Evolutionary conservation across 148 eudicot genomes (phyloP), one percentile per base, ranked within the genome.

Genomic region (Polygonum maritimum): DNA sequence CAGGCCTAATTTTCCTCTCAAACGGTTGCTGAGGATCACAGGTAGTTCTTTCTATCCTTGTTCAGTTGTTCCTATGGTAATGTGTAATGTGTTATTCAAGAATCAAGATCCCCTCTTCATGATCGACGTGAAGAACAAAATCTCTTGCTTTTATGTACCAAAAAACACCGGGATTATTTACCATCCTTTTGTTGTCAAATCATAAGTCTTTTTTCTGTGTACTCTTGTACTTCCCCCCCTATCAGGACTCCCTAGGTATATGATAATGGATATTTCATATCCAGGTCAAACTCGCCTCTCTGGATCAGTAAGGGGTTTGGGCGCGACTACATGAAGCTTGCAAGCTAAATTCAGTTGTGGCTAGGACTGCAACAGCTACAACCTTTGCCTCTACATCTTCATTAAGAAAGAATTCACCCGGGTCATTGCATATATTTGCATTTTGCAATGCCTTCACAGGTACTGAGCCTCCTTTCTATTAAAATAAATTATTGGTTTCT

Each of bases 381-480:
- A 83, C 87, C 90, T 67, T 83, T 95, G 78, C 94, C 98, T 75
- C 96, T 95, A 74, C 98, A 92, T 60, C 81, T 95, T 69, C 98
- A 95, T 81, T 97, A 92, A 85, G 97, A 95, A 85, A 97, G 97
- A 51, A 92, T 95, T 83, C 98, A 95, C 82, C 98, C 98, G 49
- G 98, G 92, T 80, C 88, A 88, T 76, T 89, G 98, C 63, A 94
- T 94, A 81, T 92, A 87, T n/a, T n/a, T n/a, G n/a, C n/a, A n/a
- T n/a, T 82, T 86, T 94, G 78, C 98, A 94, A 81, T 94, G 93
- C 83, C 92, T 94, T 47, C 90, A 90, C 88, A 92, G 98, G 98
- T 94, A 88, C 47, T n/a, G 75, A 67, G 31, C 35, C 45, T 48
- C 36, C 74, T 71, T 35, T 41, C 74, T 19, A 65, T 9, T 36